Base-by-base conservation (phyloP, 2,329 filamentous ascomycete species). In the Dryadomyces quercivorus region DNA sequence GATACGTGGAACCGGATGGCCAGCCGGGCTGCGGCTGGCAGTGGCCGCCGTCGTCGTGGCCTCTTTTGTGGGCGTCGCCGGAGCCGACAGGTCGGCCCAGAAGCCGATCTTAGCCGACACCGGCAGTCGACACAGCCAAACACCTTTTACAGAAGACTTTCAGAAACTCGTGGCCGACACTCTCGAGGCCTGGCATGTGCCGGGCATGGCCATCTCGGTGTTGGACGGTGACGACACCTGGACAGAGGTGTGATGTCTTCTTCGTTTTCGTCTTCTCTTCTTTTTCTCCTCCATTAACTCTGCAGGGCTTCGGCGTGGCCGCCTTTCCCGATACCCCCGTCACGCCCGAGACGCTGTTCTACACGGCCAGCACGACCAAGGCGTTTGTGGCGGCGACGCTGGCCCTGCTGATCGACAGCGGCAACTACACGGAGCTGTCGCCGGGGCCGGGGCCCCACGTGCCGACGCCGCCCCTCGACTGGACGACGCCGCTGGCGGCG, bases 291-390 rank as follows among this genome's bases (percentile, higher is more conserved):
- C n/a, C n/a, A 15, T 15, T 40, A 8, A 40, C 36, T n/a, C 36
- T 16, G 15, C 36, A 75, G 70, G 75, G 72, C 16, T 74, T 72
- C 56, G 74, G 72, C 65, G 50, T 66, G 65, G 56, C 70, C 3
- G 65, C 56, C 38, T 65, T 69, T 18, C 66, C 71, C 5, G 64
- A 63, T 5, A 69, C 62, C 2, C 67, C 68, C 0, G 73, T 72
- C 2, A 75, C 70, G 1, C 60, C 70, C 2, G 63, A 70, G 12
- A 80, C 77, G 0, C 65, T 81, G 1, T 80, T 77, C 65, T 77
- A 76, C 60, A 67, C 69, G 48, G 78, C 73, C 21, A 77, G 74
- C 61, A 78, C 72, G 2, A 77, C 76, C 49, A 82, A 81, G 62
- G 73, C 69, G 5, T 73, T 78, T 60, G 77, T 75, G 2, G 73